A percentile compares a stretch with the other conserved stretches of the same genome.
Evolutionary conservation across 257 asterid genomes (phyloP).

Genomic region (Echites panduratus): DNA sequence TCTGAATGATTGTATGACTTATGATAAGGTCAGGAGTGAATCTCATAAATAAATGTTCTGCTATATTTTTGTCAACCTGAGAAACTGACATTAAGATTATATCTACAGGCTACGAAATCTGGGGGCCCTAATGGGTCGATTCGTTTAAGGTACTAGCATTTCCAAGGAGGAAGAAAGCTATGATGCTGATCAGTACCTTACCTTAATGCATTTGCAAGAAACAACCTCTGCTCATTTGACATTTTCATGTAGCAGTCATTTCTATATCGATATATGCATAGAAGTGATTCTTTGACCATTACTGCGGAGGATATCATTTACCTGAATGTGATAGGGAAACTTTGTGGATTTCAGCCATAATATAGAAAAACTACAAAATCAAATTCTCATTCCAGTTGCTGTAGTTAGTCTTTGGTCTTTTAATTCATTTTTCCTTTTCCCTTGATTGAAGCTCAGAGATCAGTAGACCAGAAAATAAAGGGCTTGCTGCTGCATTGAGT

Average conservation of each 20-base stretch:
- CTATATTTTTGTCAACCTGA: conserved; percentile 14
- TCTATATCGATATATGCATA: neutral
- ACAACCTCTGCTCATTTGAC: neutral
- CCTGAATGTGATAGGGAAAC: neutral
- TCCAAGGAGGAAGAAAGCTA: neutral
- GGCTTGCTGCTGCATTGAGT: conserved; percentile 54
- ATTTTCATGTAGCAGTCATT: neutral
- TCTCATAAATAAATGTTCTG: conserved; percentile 14
- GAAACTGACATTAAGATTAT: conserved; percentile 28
- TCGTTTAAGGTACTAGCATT: conserved; percentile 65
- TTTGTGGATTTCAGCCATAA: neutral
- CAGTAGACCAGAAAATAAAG: conserved; percentile 88
- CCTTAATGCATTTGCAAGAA: neutral
- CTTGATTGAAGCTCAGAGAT: conserved; percentile 94
- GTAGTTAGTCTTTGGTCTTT: conserved; percentile 12
- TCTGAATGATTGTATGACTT: conserved; percentile 80
- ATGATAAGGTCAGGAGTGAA: conserved; percentile 73
- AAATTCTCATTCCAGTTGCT: neutral
- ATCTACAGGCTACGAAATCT: conserved; percentile 80
- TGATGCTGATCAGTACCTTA: neutral
- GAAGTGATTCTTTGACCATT: neutral
- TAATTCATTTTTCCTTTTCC: conserved; percentile 24
- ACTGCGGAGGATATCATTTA: neutral
- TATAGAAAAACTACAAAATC: neutral
- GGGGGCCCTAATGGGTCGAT: conserved; percentile 98